Evolutionary conservation across 345 rosid genomes (phyloP), one percentile per base, ranked within the genome.

Genomic region (Citrus mangshanensis): DNA sequence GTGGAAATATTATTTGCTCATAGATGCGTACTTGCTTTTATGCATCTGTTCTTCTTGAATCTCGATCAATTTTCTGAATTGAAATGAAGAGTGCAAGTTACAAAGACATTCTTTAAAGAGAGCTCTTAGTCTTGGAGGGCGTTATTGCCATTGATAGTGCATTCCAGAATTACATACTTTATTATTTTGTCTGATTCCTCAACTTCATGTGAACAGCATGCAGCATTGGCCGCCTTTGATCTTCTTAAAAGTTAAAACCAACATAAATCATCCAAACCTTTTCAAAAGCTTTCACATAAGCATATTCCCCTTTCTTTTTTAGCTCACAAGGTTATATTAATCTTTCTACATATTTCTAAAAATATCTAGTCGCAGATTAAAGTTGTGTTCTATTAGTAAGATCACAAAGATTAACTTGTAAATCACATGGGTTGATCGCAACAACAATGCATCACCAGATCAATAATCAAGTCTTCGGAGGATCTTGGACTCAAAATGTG

Each of bases 81-180:
- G 16, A 30, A 70, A 85, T 37, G 95, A 93, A 80, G 93, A 93
- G 14, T 74, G 71, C 86, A 82, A 89, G 85, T 28, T 79, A 83
- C 79, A 80, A 80, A 92, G 84, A 81, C 79, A 81, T 84, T 91
- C 82, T 78, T 46, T 90, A 40, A 86, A 72, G 84, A 91, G 85
- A 82, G 95, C 91, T 84, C 87, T 95, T 24, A 80, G 73, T 12
- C 51, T 42, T 42, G 1, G 51, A 3, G 16, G 16, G 16, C 51
- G 16, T 10, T 42, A 42, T 42, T 12, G 51, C 16, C 16, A 42
- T 42, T 42, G 14, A 12, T 42, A 42, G 51, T 42, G 51, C 3
- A 42, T 42, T 42, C 51, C 51, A 42, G 51, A 10, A 3, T 10
- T 12, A 42, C 51, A 12, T 9, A 40, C 14, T 40, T 42, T 18